Evolutionary conservation across 1,284 basidiomycete genomes (phyloP), one percentile per base, ranked within the genome.

Genomic region (Ceratobasidium sp.): DNA sequence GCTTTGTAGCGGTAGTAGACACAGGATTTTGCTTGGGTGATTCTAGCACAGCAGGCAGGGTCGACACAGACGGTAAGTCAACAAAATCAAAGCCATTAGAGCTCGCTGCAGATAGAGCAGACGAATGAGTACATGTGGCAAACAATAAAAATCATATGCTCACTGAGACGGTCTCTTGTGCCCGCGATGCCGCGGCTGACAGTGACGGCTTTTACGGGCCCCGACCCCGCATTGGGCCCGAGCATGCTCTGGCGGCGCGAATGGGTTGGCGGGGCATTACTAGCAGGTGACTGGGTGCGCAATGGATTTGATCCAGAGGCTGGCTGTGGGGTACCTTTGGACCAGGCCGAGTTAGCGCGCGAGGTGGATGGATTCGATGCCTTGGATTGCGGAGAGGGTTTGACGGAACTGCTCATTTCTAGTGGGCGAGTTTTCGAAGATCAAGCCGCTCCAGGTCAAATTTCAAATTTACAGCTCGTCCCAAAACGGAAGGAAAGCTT

Each of bases 401-500:
- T 71, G 19, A 33, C 56, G 59, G 67, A 59, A 60, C 56, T 71
- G 45, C 56, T 71, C 67, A 71, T 71, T 48, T 71, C 53, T 57
- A 36, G 17, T 22, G n/a, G 17, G 9, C 19, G 33, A 8, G 59
- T 60, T 60, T n/a, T n/a, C n/a, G n/a, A n/a, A n/a, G n/a, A n/a
- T n/a, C n/a, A n/a, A n/a, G n/a, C n/a, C n/a, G n/a, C n/a, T n/a
- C n/a, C n/a, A n/a, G n/a, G n/a, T n/a, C n/a, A n/a, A n/a, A n/a
- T n/a, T n/a, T n/a, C n/a, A n/a, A n/a, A n/a, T n/a, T n/a, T n/a
- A n/a, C n/a, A n/a, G n/a, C n/a, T 45, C 83, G 82, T 41, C 83
- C 84, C 73, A 87, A 93, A 2, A 96, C 97, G 71, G 93, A 89
- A n/a, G 97, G 94, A 64, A 91, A 88, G 59, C 91, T 88, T 76